A percentile compares a stretch with the other conserved stretches of the same genome.
phyloP scores from a whole-genome alignment of 345 rosid species.

The Eucalyptus marginata region DNA sequence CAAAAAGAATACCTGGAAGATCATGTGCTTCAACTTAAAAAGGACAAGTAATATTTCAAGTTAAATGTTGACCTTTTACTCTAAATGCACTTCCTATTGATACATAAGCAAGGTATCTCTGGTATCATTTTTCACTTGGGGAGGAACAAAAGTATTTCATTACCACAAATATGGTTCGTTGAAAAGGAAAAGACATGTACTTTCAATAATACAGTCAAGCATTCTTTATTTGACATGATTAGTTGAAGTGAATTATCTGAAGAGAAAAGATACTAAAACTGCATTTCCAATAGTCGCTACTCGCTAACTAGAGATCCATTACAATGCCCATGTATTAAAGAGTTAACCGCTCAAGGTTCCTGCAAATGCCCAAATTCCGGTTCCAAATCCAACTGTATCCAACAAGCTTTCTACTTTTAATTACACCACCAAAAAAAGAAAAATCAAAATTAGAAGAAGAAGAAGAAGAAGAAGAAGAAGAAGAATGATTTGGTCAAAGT shows the following conservation, averaged over 20 bases:
- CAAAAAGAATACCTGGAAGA: not conserved
- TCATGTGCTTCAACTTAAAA: not conserved
- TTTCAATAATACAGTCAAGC: not conserved
- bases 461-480: not conserved
- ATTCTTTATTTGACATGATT: not conserved
- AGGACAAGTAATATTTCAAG: not conserved
- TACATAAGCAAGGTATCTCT: not conserved
- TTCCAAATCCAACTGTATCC: not conserved
- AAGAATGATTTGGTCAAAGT: not conserved
- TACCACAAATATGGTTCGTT: not conserved
- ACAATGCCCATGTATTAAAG: not conserved
- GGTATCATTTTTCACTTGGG: not conserved
- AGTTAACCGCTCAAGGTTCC: not conserved
- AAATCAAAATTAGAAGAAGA: not conserved
- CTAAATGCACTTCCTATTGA: not conserved
- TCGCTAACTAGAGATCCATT: not conserved
- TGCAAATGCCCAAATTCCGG: not conserved
- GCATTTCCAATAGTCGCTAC: not conserved
- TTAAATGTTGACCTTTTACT: not conserved
- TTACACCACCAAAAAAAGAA: not conserved
- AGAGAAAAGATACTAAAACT: not conserved
- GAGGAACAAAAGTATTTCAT: not conserved
- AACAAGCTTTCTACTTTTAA: not conserved
- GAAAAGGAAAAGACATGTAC: not conserved
- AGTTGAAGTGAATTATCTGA: not conserved